Evolutionary conservation across 2,329 filamentous ascomycete genomes (phyloP).

Genomic region (Plectosphaerella cucumerina): DNA sequence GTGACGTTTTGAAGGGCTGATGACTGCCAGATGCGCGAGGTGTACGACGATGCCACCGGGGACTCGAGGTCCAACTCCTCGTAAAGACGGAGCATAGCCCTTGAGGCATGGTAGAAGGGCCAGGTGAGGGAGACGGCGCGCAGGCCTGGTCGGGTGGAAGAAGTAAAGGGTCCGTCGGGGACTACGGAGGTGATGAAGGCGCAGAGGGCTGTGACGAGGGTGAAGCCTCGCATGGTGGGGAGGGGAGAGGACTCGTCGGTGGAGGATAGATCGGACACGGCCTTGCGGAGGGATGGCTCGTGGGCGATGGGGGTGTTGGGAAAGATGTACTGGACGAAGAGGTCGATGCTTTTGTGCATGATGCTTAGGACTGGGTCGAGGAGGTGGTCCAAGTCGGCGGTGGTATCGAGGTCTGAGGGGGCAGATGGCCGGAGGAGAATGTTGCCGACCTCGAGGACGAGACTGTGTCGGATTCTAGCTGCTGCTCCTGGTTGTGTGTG

Average conservation of each 20-base stretch:
- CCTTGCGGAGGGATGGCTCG: conserved; percentile 3
- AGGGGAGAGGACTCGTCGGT: neutral
- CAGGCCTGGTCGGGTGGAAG: neutral
- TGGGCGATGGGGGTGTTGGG: conserved; percentile 6
- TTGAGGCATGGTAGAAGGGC: conserved; percentile 7
- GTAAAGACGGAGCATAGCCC: conserved; percentile 7
- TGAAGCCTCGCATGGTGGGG: conserved; percentile 1
- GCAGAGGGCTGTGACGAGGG: conserved; percentile 6
- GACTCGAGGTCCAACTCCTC: conserved; percentile 6
- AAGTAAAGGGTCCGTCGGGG: neutral
- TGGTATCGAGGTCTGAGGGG: neutral
- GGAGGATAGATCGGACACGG: neutral
- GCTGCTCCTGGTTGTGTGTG: neutral
- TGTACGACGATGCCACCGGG: conserved; percentile 5
- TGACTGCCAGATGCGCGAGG: conserved; percentile 6
- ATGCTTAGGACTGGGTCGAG: neutral
- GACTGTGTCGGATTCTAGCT: neutral
- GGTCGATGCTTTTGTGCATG: conserved; percentile 5
- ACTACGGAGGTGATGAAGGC: conserved; percentile 2
- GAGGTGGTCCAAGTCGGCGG: neutral
- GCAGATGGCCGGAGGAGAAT: neutral
- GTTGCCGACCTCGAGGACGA: neutral
- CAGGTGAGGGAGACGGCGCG: conserved; percentile 18
- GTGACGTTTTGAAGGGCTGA: conserved; percentile 7
- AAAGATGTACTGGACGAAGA: conserved; percentile 8